Percentiles rank a stretch among this genome's conserved stretches.
Evolutionary conservation across 78 protist species (phyloP).

Genomic region (Capsaspora owczarzaki): DNA sequence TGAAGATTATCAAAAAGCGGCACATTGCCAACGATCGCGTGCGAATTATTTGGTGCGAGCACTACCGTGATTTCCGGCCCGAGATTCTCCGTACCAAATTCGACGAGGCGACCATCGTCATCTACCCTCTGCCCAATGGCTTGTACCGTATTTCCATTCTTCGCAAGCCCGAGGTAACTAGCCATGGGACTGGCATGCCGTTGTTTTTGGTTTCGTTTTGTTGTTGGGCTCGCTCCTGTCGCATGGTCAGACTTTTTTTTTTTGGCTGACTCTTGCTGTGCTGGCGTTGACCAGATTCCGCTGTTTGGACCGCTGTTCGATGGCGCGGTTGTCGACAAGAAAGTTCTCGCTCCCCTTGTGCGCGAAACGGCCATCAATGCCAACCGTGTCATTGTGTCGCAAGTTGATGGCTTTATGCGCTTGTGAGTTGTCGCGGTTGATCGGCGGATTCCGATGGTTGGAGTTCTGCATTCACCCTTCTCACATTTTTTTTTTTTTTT

Average conservation of each 20-base stretch:
- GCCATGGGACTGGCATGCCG: conserved; percentile 17
- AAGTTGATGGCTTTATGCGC: conserved; percentile 2
- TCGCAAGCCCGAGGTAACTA: conserved; percentile 34
- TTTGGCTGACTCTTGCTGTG: too few species aligned
- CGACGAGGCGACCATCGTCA: conserved; percentile 73
- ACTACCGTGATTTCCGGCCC: conserved; percentile 61
- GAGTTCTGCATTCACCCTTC: too few species aligned
- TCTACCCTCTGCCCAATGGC: conserved; percentile 77
- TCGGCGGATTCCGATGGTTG: too few species aligned
- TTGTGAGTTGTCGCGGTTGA: too few species aligned
- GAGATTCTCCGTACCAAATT: conserved; percentile 62
- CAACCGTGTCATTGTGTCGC: conserved; percentile 21
- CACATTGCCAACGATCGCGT: conserved; percentile 89
- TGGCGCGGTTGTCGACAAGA: conserved; percentile 63
- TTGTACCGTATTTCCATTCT: conserved; percentile 51
- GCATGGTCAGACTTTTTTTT: too few species aligned
- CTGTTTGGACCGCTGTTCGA: conserved; percentile 78
- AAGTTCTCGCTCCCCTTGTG: conserved; percentile 61
- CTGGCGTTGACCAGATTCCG: too few species aligned
- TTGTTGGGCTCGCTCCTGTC: too few species aligned
- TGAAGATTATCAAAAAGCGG: conserved; percentile 54
- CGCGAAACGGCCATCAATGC: conserved; percentile 89
- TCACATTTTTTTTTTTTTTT: too few species aligned
- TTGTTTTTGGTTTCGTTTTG: conserved; percentile 12
- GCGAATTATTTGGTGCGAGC: conserved; percentile 82